Evolutionary conservation across 768 basidiomycete species (phyloP), one percentile per base, ranked within the genome.

Genomic region (Rhodotorula kratochvilovae): DNA sequence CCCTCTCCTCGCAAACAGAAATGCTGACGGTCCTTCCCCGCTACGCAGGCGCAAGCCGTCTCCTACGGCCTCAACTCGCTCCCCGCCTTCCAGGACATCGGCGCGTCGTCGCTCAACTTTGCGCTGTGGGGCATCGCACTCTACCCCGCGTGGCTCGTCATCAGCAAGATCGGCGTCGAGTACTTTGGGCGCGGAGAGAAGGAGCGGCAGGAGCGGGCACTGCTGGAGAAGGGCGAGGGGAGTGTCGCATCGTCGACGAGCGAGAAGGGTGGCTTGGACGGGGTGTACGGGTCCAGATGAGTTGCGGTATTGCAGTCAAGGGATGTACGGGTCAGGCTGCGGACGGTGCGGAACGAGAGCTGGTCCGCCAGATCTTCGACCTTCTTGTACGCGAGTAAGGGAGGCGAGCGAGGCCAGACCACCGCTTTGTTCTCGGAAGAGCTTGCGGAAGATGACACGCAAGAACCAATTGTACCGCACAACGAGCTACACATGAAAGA

Each of bases 91-190:
- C 23, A 54, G 3, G 54, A 51, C 23, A 51, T 72, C 58, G 66
- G 73, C 46, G 70, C 63, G 5, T 53, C 69, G 25, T 62, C 67
- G 7, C 64, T 76, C 53, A 73, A 74, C 56, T 43, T 72, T 12
- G 72, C 43, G 1, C 60, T 74, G 29, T 76, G 66, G 60, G 62
- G 29, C 17, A 31, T 72, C 57, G 51, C 67, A 17, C 63, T 71
- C 59, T 11, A 61, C 11, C 67, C 68, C 43, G 67, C 70, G 0
- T 76, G 76, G 76, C 63, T 67, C 35, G 62, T 68, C 53, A 54
- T 76, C 43, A 50, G 63, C 31, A 50, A 65, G 66, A 68, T 76
- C 36, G 76, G 76, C 15, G 56, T 58, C n/a, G 42, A 45, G 25
- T 66, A 58, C 70, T 61, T 54, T 13, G 64, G 70, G 43, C n/a